Evolutionary conservation across 176 grass and related monocot species (phyloP).

Genomic region (Carex pumila): DNA sequence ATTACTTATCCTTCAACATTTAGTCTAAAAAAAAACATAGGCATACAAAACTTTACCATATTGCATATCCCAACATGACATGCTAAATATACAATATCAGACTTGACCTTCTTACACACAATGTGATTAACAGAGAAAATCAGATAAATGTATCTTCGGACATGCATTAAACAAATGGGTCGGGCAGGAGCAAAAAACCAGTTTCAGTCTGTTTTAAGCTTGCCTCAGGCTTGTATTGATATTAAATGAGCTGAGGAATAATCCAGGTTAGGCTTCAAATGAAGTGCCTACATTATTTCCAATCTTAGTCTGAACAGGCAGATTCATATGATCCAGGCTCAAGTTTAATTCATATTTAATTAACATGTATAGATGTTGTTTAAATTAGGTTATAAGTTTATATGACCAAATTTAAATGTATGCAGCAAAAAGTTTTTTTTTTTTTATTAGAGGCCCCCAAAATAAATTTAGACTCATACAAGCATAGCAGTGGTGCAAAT

Average conservation of each 20-base stretch:
- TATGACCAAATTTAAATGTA: background rate
- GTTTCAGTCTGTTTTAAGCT: background rate
- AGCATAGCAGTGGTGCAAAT: background rate
- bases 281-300: background rate
- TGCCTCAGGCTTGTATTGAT: background rate
- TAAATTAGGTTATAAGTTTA: background rate
- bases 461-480: background rate
- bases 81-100: background rate
- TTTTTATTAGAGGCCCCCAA: background rate
- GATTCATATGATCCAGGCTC: background rate
- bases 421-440: background rate
- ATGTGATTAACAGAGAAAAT: background rate
- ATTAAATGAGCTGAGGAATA: background rate
- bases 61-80: background rate
- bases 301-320: background rate
- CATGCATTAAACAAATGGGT: background rate
- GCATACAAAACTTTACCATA: background rate
- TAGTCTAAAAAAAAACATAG: background rate
- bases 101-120: background rate
- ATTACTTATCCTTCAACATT: background rate
- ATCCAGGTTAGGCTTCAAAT: background rate
- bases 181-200: background rate
- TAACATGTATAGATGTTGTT: background rate
- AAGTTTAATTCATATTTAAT: background rate
- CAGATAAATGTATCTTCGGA: background rate